phyloP scores from a whole-genome alignment of 768 basidiomycete species.

The Saitozyma podzolica region DNA sequence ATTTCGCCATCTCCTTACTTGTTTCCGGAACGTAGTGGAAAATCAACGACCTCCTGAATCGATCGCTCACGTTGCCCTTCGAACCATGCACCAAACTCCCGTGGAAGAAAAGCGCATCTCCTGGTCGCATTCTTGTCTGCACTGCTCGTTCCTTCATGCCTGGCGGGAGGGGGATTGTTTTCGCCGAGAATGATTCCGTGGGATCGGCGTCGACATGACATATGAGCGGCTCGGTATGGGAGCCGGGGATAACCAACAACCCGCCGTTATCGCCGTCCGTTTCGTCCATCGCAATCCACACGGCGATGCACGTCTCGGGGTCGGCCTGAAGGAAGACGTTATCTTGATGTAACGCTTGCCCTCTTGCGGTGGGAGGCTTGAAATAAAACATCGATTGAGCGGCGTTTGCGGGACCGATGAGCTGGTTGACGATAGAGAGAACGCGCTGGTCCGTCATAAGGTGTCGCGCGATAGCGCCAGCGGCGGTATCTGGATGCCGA shows the following conservation, averaged over 20 bases:
- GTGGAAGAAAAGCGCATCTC: slow-evolving; percentile 8
- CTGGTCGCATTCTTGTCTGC: no score
- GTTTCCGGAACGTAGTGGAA: slow-evolving; percentile 2
- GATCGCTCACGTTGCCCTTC: background rate
- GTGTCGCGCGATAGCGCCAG: background rate
- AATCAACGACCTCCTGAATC: background rate
- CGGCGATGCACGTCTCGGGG: slow-evolving; percentile 11
- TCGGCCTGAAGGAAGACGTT: slow-evolving; percentile 5
- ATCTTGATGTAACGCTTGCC: slow-evolving; percentile 11
- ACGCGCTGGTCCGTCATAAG: background rate
- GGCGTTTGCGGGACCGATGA: no score
- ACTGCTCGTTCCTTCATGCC: no score
- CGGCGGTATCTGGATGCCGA: background rate
- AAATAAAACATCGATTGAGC: slow-evolving; percentile 12
- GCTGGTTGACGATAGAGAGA: background rate
- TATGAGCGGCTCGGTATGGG: slow-evolving; percentile 1
- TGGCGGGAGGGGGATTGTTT: no score
- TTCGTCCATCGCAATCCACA: slow-evolving; percentile 7
- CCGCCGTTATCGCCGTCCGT: slow-evolving; percentile 4
- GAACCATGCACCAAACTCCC: slow-evolving; percentile 7
- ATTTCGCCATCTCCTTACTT: slow-evolving; percentile 4
- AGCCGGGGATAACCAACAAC: slow-evolving; percentile 6
- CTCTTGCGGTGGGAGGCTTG: slow-evolving; percentile 8
- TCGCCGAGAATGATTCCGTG: no score
- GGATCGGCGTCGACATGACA: background rate